Evolutionary conservation across 2,329 filamentous ascomycete genomes (phyloP).

Genomic region (Penicillium psychrosexuale): DNA sequence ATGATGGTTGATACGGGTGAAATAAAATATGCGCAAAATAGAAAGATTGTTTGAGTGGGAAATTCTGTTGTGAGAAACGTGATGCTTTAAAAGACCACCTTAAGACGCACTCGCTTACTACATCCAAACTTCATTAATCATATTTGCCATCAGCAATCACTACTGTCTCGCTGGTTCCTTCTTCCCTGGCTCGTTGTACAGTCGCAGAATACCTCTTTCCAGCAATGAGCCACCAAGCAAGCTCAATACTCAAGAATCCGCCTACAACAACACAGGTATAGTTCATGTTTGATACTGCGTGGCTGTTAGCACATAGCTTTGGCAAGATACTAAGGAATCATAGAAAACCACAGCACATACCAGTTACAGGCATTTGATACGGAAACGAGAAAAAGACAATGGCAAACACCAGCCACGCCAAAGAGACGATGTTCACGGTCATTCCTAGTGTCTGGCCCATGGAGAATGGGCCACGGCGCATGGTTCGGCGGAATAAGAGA

Average conservation of each 20-base stretch:
- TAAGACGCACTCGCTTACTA: background rate
- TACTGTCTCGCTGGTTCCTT: slow-evolving; percentile 42
- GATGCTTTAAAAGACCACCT: background rate
- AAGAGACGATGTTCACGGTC: slow-evolving; percentile 45
- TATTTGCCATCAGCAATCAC: background rate
- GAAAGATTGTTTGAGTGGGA: no score
- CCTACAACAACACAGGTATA: slow-evolving; percentile 51
- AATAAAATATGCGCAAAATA: background rate
- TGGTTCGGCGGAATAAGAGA: slow-evolving; percentile 43
- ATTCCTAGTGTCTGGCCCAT: slow-evolving; percentile 42
- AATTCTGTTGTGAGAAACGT: background rate
- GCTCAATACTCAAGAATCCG: slow-evolving; percentile 38
- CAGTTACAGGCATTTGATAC: slow-evolving; percentile 36
- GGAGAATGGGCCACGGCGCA: slow-evolving; percentile 47
- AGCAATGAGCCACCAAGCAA: slow-evolving; percentile 46
- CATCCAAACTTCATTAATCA: background rate
- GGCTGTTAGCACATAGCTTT: background rate
- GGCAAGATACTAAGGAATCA: no score
- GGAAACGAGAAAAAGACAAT: slow-evolving; percentile 51
- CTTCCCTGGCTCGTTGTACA: slow-evolving; percentile 50
- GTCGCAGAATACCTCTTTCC: slow-evolving; percentile 39
- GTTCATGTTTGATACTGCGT: slow-evolving; percentile 44
- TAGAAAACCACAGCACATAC: slow-evolving; percentile 11
- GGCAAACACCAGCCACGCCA: slow-evolving; percentile 50
- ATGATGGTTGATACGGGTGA: background rate